Percentiles rank a stretch among this genome's conserved stretches.
phyloP scores from a whole-genome alignment of 805 yeast genomes.

The Cyberlindnera saturnus region DNA sequence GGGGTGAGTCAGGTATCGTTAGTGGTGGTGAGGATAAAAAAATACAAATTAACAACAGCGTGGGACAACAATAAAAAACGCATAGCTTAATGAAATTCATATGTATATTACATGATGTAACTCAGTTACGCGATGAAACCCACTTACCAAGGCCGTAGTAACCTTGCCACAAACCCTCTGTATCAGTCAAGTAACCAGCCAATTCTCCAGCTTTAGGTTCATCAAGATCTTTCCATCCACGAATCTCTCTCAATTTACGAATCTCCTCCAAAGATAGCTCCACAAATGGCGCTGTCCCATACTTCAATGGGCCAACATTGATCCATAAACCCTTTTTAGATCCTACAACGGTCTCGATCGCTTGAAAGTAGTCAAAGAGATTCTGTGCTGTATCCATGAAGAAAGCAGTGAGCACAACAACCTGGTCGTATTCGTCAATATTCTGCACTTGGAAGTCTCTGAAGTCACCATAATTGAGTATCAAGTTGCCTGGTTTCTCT shows the following conservation, averaged over 20 bases:
- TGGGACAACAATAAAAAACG: constrained; percentile 4
- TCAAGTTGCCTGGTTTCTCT: constrained; percentile 41
- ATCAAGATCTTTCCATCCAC: constrained; percentile 59
- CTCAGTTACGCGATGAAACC: constrained; percentile 25
- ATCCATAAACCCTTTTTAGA: constrained; percentile 67
- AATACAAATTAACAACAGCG: constrained; percentile 66
- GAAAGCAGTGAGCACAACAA: constrained; percentile 62
- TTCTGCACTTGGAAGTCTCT: constrained; percentile 37
- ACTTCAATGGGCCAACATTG: constrained; percentile 87
- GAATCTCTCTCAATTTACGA: constrained; percentile 36
- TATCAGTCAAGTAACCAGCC: constrained; percentile 64
- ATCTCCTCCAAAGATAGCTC: constrained; percentile 75
- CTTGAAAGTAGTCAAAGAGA: constrained; percentile 64
- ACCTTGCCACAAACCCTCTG: constrained; percentile 68
- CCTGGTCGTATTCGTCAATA: constrained; percentile 30
- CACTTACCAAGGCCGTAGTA: constrained; percentile 62
- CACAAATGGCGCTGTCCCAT: constrained; percentile 77
- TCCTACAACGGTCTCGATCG: constrained; percentile 43
- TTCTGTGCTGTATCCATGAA: constrained; percentile 93
- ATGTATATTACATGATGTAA: neutral
- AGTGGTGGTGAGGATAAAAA: constrained; percentile 95
- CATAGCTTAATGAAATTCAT: too few species aligned
- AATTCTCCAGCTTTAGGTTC: constrained; percentile 30
- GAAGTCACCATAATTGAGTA: constrained; percentile 58
- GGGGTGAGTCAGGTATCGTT: constrained; percentile 77